Base-by-base conservation (phyloP, 2,329 filamentous ascomycete genomes). In the Huntiella bhutanensis region DNA sequence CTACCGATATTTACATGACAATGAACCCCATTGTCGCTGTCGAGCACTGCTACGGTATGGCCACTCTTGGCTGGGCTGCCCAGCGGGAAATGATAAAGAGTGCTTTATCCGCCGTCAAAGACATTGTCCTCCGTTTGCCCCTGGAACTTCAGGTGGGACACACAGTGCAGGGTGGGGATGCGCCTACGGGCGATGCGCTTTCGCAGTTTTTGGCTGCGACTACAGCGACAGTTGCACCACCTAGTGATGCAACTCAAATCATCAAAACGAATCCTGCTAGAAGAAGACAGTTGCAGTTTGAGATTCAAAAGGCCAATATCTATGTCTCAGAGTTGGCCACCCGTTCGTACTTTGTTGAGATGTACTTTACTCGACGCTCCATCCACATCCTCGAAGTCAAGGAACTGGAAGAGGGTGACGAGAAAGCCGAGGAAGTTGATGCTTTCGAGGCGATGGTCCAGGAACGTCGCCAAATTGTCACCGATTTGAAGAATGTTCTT, bases 251-350 rank as follows among this genome's bases (percentile, higher is more conserved):
- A 6, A 71, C 75, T 51, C 66, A 64, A 35, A 59, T 65, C 5
- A 64, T 73, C 49, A 66, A 67, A 46, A 60, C 63, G 15, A 63
- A 73, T 19, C 67, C 69, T 1, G 57, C 62, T 19, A 64, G 67
- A 2, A 68, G 73, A 2, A 67, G 73, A 1, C 65, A 69, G 47
- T 59, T 86, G 4, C 83, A 91, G 57, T 85, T 79, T 53, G 86
- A 93, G 61, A 91, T 94, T 28, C 85, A 93, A 58, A 93, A 92
- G 58, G 82, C 84, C 5, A 93, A 93, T 58, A 82, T 94, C 35
- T 85, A 88, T 56, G 76, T 79, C 2, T 88, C 80, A 4, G 80
- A 86, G 55, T 66, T 94, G 7, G 77, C 79, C 2, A 92, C 84
- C 0, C 72, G 86, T 17, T 88, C 82, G 0, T 87, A 85, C 58